Evolutionary conservation across 441 rosid genomes (phyloP), one percentile per base, ranked within the genome.

Genomic region (Arabidopsis hybrid): DNA sequence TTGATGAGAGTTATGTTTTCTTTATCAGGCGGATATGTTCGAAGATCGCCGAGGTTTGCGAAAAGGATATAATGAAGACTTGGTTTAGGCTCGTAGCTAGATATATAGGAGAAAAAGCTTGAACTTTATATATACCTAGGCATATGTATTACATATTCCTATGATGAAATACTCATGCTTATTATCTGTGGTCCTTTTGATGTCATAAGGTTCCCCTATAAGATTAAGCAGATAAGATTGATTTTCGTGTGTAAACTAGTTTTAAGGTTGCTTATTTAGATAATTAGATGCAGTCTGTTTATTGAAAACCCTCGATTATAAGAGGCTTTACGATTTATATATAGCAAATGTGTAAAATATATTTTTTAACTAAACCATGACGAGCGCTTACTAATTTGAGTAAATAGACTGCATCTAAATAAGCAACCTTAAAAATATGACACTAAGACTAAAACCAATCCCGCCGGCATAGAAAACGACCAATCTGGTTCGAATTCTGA

Each of bases 31-130:
- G 75, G 71, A 57, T 32, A 32, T 18, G 75, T 39, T 32, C 71
- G 79, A 52, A 70, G 62, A 70, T 76, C 71, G 11, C 71, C 75
- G 49, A 70, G 79, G 67, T 39, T 76, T 40, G 61, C 39, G 4
- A 70, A 66, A 70, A 76, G 62, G 66, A 76, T 0, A 7, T 4
- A 49, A 2, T 56, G 60, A 76, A 56, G 71, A 76, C 43, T 69
- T 46, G 60, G 26, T 63, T 17, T 45, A 67, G 57, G 42, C 49
- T 43, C 17, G n/a, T 53, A 66, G 45, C 35, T 65, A 66, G 53
- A 53, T 63, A 50, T 72, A 5, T 50, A 32, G 16, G 32, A 56
- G 32, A 73, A 64, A n/a, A 59, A 1, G 46, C 53, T 58, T 40
- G 38, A 56, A 34, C n/a, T 35, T 40, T 63, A 17, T 42, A 52